Percentiles rank a stretch among this genome's conserved stretches.
Conservation (phyloP, 257 asterid species). For the Hygrophila difformis region DNA sequence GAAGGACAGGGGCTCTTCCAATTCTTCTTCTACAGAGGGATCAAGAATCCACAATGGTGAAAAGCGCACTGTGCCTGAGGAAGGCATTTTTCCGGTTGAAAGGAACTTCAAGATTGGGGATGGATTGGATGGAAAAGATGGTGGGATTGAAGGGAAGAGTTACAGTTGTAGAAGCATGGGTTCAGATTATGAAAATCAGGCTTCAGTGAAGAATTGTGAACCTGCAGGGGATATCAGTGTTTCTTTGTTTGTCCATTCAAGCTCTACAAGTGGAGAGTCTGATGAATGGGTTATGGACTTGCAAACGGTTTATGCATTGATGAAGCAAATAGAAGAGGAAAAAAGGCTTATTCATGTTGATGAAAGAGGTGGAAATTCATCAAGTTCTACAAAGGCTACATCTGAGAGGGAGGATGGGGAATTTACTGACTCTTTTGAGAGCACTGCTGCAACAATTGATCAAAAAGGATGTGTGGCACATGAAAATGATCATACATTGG, state of each 20-base stretch:
- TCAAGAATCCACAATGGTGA: constrained; percentile 8
- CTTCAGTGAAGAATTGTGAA: constrained; percentile 17
- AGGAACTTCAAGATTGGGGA: constrained; percentile 19
- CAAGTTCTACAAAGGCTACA: constrained; percentile 8
- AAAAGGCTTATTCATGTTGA: constrained; percentile 10
- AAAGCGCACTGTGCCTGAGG: constrained; percentile 3
- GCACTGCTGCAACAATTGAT: constrained; percentile 9
- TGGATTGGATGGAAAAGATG: constrained; percentile 18
- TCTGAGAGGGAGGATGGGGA: constrained; percentile 15
- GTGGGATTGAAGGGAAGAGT: constrained; percentile 23
- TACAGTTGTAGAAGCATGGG: constrained; percentile 25
- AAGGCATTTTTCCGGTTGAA: constrained; percentile 14
- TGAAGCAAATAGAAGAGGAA: constrained; percentile 13
- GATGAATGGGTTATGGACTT: constrained; percentile 16
- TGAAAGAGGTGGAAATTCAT: constrained; percentile 14
- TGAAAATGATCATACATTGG: constrained; percentile 24
- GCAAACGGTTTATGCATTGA: constrained; percentile 15
- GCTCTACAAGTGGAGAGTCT: constrained; percentile 10
- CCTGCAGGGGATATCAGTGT: constrained; percentile 17
- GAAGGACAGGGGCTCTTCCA: constrained; percentile 5
- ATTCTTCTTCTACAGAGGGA: constrained; percentile 6
- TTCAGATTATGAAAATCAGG: constrained; percentile 37
- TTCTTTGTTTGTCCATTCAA: constrained; percentile 22
- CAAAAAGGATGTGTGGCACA: constrained; percentile 10
- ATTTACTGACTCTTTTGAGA: constrained; percentile 13